Base-by-base conservation (phyloP, 768 basidiomycete species). In the Gymnopilus junonius region DNA sequence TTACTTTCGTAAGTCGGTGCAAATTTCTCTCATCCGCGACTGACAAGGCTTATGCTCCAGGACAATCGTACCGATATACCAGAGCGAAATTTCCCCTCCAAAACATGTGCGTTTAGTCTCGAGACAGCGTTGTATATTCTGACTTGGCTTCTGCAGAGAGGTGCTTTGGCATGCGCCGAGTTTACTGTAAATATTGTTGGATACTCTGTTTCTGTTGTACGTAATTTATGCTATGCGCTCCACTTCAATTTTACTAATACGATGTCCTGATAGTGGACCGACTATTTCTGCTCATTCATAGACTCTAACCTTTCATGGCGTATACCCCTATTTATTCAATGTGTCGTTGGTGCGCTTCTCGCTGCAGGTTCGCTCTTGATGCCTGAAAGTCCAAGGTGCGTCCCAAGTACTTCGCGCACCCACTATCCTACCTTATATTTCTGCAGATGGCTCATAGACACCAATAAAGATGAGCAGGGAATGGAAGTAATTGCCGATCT, bases 11-110 rank as follows among this genome's bases (percentile, higher is more conserved):
- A 8, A 4, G 45, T 48, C n/a, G 6, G 21, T 48, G 4, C 2
- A 27, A 14, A 29, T 27, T 15, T 14, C 45, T 6, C 3, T 48
- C 12, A 3, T 97, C 14, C 95, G 95, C 12, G n/a, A 10, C 15
- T 50, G 31, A 50, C 2, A 15, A 11, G 29, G 5, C 31, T 29
- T 11, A 25, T 43, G 23, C 10, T 58, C 32, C 94, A 57, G 93
- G 45, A 95, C 93, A 15, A 94, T 95, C 62, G 93, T 95, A 21
- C 94, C 94, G 11, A 27, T 95, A 59, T 95, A 94, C 74, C 93
- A 97, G 79, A 94, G 92, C 67, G 95, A 98, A 79, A 94, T 97
- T 46, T 95, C 94, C 3, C 95, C 96, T 35, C 92, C 95, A 2
- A 83, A 91, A 67, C 93, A 96, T 77, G 93, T 92, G 66, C 20